Evolutionary conservation across 1,284 basidiomycete genomes (phyloP).

Genomic region (Microbotryum lychnidis-dioicae): DNA sequence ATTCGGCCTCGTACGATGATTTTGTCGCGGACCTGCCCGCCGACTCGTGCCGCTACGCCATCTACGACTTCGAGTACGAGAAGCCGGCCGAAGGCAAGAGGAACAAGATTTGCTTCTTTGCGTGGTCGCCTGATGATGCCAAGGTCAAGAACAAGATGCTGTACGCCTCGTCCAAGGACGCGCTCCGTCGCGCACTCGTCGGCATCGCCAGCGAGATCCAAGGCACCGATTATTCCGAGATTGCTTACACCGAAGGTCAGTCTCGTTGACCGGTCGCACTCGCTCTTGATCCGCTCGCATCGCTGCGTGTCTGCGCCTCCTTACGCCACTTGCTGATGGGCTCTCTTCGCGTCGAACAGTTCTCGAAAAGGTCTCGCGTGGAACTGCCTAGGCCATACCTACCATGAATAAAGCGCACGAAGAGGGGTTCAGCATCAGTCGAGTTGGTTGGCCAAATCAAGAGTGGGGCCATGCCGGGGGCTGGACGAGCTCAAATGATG

Average conservation of each 20-base stretch:
- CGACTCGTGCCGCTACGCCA: slow-evolving; percentile 72
- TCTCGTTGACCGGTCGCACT: slow-evolving; percentile 24
- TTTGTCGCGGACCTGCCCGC: slow-evolving; percentile 72
- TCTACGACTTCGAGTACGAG: slow-evolving; percentile 87
- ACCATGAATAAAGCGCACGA: no score
- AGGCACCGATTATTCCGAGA: slow-evolving; percentile 72
- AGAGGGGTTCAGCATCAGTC: no score
- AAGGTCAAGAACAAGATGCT: slow-evolving; percentile 93
- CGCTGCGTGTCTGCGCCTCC: background rate
- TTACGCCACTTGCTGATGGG: background rate
- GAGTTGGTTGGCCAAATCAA: no score
- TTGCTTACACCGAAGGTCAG: slow-evolving; percentile 67
- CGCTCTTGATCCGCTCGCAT: background rate
- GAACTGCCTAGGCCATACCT: slow-evolving; percentile 8
- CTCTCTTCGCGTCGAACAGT: slow-evolving; percentile 21
- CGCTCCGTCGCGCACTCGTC: slow-evolving; percentile 60
- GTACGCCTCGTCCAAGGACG: slow-evolving; percentile 84
- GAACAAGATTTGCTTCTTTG: slow-evolving; percentile 82
- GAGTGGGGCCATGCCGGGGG: no score
- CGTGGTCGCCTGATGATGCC: slow-evolving; percentile 80
- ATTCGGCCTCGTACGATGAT: slow-evolving; percentile 56
- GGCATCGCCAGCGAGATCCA: slow-evolving; percentile 76
- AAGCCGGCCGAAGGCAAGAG: slow-evolving; percentile 67
- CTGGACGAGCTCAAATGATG: no score
- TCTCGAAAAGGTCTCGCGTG: slow-evolving; percentile 36